Evolutionary conservation across 208 protist species (phyloP), one percentile per base, ranked within the genome.

Genomic region (Trypanosomatidae sp.): DNA sequence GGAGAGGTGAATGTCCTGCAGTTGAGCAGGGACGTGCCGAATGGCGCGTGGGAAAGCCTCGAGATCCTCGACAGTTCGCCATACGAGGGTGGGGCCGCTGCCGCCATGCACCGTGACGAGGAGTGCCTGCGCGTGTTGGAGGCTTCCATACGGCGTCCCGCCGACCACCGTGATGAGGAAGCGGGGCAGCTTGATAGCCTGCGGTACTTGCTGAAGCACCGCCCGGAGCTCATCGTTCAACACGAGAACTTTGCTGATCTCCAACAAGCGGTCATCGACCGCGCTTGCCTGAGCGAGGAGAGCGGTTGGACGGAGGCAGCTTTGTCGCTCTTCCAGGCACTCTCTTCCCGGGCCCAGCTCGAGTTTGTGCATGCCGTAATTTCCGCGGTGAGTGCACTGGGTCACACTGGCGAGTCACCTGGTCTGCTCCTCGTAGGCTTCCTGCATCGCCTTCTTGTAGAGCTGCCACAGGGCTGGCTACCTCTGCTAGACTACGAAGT

Each of bases 401-500:
- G 15, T 3, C 50, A 50, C 6, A 25, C 39, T 7, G 30, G 25
- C 2, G 62, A 25, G 10, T 2, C 52, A 49, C 15, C 52, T 7
- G n/a, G 17, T 36, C 58, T 33, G 25, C 8, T 17, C 1, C 69
- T 84, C 3, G 17, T 84, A 55, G 17, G 67, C 1, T 62, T 81
- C 15, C 36, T 83, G 47, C 84, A 74, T 22, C 62, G 67, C 1
- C 62, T 83, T 1, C 68, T 74, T 1, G 7, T 52, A 10, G 74
- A 82, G 62, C 69, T 83, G 2, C 73, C 77, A 47, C 77, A 83
- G 7, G 68, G 77, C 28, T 89, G 84, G 84, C 56, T 82, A 13
- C 43, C 79, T n/a, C 66, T 85, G 46, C 73, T 86, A 17, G 79
- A 82, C 49, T 69, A 65, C 44, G 85, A 86, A 52, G 69, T 84